Conservation (phyloP, 352 stramenopile species). For the Globisporangium lucens region DNA sequence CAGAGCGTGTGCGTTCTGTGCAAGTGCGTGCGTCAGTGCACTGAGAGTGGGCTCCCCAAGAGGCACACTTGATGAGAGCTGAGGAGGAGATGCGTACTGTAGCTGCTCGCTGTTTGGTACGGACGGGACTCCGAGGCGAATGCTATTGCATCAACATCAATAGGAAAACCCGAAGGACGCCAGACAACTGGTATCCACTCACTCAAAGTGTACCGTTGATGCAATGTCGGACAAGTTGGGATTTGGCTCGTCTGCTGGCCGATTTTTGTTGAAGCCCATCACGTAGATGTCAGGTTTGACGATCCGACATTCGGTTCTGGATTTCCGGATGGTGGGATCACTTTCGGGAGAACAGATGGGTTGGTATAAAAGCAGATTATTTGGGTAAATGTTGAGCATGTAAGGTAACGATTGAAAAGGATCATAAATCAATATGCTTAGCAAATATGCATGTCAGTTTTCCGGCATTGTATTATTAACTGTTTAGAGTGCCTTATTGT, state of each 20-base stretch:
- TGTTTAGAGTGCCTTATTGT: background rate
- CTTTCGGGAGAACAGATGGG: no score
- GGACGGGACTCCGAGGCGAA: background rate
- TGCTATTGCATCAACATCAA: background rate
- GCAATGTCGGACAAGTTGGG: background rate
- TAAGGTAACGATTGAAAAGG: no score
- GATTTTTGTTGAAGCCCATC: slow-evolving; percentile 2
- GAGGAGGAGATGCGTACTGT: background rate
- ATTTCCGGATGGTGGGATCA: background rate
- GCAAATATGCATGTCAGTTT: no score
- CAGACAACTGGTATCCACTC: background rate
- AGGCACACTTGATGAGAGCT: background rate
- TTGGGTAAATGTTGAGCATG: no score
- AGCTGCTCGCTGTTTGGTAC: background rate
- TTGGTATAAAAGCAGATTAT: no score
- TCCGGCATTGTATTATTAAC: no score
- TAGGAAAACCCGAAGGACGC: background rate
- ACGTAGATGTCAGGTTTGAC: background rate
- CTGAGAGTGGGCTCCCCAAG: background rate
- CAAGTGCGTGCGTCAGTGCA: background rate
- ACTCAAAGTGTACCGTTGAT: background rate
- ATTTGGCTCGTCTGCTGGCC: background rate
- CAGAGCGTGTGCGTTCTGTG: background rate
- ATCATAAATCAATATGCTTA: no score
- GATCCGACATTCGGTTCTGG: background rate